phyloP scores from a whole-genome alignment of 2,329 filamentous ascomycete species.

The Cordyceps tenuipes region DNA sequence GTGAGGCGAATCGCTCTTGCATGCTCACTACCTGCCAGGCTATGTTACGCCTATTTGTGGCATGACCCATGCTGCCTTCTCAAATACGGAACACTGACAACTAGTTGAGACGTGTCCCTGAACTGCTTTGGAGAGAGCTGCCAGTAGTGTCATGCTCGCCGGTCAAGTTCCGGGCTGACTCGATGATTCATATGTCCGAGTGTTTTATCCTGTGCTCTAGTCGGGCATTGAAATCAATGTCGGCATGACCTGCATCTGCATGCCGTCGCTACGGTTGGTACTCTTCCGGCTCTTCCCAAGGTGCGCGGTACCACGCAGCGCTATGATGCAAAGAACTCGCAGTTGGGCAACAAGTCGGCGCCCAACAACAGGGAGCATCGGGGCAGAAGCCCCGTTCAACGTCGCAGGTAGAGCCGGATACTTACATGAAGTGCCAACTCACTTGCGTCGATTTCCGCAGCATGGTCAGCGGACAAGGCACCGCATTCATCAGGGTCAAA shows the following conservation, averaged over 20 bases:
- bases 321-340: slow-evolving; percentile 21
- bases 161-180: slow-evolving; percentile 19
- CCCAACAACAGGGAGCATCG: slow-evolving; percentile 12
- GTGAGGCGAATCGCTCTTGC: no score
- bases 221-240: slow-evolving; percentile 31
- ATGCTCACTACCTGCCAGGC: no score
- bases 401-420: slow-evolving; percentile 18
- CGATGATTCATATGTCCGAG: slow-evolving; percentile 23
- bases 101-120: no score
- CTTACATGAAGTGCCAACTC: slow-evolving; percentile 7
- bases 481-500: background rate
- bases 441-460: background rate
- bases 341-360: slow-evolving; percentile 12
- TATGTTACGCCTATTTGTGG: no score
- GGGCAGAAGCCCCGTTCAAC: slow-evolving; percentile 17
- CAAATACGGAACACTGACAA: no score
- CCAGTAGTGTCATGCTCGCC: slow-evolving; percentile 24
- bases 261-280: slow-evolving; percentile 28
- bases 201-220: slow-evolving; percentile 24
- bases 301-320: slow-evolving; percentile 22
- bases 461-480: background rate
- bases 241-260: slow-evolving; percentile 31
- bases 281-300: slow-evolving; percentile 32
- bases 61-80: no score
- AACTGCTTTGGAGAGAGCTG: background rate